A percentile compares a stretch with the other conserved stretches of the same genome.
Conservation (phyloP, 495 filamentous ascomycete genomes). For the Daldinia caldariorum region DNA sequence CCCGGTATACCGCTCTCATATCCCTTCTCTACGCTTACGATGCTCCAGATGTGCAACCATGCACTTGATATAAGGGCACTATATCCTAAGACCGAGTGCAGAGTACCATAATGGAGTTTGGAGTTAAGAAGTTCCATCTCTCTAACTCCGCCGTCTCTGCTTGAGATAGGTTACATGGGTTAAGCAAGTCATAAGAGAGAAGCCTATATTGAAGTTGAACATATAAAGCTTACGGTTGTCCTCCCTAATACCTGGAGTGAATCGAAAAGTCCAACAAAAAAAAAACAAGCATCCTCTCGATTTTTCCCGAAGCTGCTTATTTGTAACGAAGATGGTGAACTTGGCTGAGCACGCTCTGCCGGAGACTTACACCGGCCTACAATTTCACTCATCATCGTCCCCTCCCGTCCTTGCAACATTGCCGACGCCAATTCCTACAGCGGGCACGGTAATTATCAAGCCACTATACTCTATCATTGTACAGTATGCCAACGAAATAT, state of each 20-base stretch:
- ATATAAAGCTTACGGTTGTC: not conserved
- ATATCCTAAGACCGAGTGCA: conserved; percentile 22
- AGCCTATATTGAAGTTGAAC: not conserved
- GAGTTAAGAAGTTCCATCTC: conserved; percentile 29
- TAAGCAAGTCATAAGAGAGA: not conserved
- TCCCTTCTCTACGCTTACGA: no score
- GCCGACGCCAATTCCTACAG: conserved; percentile 35
- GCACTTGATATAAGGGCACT: not conserved
- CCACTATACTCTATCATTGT: conserved; percentile 41
- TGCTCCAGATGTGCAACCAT: not conserved
- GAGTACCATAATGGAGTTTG: conserved; percentile 6
- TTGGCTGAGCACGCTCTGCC: conserved; percentile 27
- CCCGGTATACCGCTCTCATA: no score
- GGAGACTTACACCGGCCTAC: conserved; percentile 38
- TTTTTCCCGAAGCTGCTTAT: conserved; percentile 3
- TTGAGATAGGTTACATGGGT: not conserved
- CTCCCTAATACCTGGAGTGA: not conserved
- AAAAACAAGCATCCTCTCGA: not conserved
- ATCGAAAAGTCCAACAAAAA: not conserved
- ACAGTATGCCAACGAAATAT: conserved; percentile 42
- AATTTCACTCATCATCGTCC: conserved; percentile 40
- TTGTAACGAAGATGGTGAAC: conserved; percentile 17
- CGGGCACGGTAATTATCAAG: conserved; percentile 38
- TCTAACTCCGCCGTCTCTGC: conserved; percentile 25
- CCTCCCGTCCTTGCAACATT: conserved; percentile 32